Conservation (phyloP, 441 rosid genomes). For the Melastoma candidum region DNA sequence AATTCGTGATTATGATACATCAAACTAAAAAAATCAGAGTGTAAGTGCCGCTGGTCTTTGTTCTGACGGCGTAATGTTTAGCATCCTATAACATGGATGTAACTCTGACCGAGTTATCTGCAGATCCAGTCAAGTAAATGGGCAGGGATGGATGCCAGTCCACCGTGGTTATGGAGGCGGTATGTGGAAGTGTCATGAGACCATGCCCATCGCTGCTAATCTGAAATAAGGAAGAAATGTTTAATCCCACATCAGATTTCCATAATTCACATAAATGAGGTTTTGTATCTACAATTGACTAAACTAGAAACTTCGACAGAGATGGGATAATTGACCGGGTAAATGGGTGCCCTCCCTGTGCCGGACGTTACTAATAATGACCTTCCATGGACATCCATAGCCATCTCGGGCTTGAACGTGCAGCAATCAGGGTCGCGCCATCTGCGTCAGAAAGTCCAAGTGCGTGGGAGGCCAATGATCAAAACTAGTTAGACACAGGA, state of each 20-base stretch:
- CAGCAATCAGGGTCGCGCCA: conserved; percentile 26
- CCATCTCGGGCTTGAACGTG: conserved; percentile 45
- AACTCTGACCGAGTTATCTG: conserved; percentile 58
- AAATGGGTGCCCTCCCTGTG: conserved; percentile 54
- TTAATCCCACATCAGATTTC: conserved; percentile 4
- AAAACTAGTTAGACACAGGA: background rate
- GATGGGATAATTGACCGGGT: conserved; percentile 27
- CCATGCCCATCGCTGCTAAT: conserved; percentile 18
- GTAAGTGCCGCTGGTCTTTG: no score
- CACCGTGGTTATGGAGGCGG: conserved; percentile 47
- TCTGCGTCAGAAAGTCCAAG: conserved; percentile 19
- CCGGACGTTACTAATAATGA: conserved; percentile 42
- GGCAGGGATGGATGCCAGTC: conserved; percentile 76
- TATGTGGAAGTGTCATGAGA: conserved; percentile 49
- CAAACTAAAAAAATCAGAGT: no score
- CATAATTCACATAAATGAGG: background rate
- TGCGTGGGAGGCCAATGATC: background rate
- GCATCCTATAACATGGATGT: conserved; percentile 27
- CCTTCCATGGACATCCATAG: conserved; percentile 50
- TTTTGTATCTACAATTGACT: background rate
- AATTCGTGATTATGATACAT: no score
- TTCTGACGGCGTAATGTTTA: no score
- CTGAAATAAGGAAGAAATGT: background rate
- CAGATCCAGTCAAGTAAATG: conserved; percentile 58
- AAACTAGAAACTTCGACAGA: background rate